Evolutionary conservation across 257 asterid genomes (phyloP).

Genomic region (Ocimum tenuiflorum): DNA sequence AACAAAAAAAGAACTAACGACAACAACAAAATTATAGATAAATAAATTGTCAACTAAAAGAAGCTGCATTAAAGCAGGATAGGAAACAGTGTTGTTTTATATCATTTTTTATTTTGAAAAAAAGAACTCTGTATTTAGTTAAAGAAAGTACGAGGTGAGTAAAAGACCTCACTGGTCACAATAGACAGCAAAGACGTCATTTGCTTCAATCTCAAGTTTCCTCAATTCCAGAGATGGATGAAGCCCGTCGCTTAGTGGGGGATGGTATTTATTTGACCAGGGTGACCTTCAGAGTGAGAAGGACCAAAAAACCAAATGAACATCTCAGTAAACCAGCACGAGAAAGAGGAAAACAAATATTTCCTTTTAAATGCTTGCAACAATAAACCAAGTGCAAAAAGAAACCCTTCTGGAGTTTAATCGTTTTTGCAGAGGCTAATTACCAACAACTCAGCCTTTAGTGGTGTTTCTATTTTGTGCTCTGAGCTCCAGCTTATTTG

Average conservation of each 20-base stretch:
- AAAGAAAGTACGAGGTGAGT: slow-evolving; percentile 53
- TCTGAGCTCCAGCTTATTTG: background rate
- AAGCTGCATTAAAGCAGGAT: background rate
- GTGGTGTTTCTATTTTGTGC: background rate
- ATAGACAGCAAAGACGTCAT: slow-evolving; percentile 80
- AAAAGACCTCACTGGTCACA: slow-evolving; percentile 99
- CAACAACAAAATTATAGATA: background rate
- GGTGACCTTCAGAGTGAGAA: slow-evolving; percentile 63
- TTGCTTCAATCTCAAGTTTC: slow-evolving; percentile 96
- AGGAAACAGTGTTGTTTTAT: background rate
- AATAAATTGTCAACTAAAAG: background rate
- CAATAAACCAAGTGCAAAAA: background rate
- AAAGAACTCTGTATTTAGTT: background rate
- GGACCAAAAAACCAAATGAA: slow-evolving; percentile 7
- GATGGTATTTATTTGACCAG: slow-evolving; percentile 88
- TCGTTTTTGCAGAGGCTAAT: background rate
- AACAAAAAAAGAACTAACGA: background rate
- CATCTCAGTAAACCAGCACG: background rate
- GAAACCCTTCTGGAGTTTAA: background rate
- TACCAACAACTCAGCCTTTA: background rate
- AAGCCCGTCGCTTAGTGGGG: slow-evolving; percentile 77
- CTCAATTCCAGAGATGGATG: slow-evolving; percentile 76
- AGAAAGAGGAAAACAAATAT: background rate
- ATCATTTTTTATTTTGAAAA: background rate
- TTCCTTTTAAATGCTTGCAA: slow-evolving; percentile 3